Percentiles rank a stretch among this genome's conserved stretches.
phyloP scores from a whole-genome alignment of 139 green algal species.

The Desmodesmus armatus region DNA sequence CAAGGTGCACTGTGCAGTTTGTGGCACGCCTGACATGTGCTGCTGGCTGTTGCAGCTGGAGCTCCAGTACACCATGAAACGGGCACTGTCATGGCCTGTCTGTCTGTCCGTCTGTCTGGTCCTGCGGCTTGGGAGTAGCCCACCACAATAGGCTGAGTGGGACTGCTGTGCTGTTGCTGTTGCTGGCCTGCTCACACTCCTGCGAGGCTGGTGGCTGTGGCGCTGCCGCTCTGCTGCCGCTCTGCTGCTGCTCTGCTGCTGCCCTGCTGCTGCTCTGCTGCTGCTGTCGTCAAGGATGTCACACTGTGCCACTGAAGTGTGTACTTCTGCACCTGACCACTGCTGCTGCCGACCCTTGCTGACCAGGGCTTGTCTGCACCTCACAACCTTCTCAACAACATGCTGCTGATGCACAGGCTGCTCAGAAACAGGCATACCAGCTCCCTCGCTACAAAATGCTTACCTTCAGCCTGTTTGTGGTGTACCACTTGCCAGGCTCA shows the following conservation, averaged over 20 bases:
- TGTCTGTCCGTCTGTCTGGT: no score
- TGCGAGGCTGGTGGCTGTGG: background rate
- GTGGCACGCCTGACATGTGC: no score
- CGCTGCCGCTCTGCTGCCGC: background rate
- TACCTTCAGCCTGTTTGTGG: conserved; percentile 90
- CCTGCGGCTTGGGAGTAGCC: no score
- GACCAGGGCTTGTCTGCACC: no score
- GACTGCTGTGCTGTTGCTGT: background rate
- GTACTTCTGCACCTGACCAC: background rate
- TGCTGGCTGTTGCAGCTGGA: no score
- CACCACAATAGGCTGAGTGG: no score
- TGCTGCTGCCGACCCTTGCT: background rate
- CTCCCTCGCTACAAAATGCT: background rate
- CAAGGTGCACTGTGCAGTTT: no score
- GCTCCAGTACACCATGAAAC: no score
- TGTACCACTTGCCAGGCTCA: conserved; percentile 94
- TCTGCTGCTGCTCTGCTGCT: background rate
- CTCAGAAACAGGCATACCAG: background rate
- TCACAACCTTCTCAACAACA: background rate
- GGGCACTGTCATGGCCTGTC: no score
- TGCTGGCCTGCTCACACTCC: background rate
- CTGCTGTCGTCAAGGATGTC: background rate
- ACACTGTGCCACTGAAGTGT: background rate
- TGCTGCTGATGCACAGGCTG: background rate
- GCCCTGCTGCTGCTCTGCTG: background rate